Evolutionary conservation across 108 stramenopile species (phyloP).

Genomic region (Phaeodactylum tricornutum): DNA sequence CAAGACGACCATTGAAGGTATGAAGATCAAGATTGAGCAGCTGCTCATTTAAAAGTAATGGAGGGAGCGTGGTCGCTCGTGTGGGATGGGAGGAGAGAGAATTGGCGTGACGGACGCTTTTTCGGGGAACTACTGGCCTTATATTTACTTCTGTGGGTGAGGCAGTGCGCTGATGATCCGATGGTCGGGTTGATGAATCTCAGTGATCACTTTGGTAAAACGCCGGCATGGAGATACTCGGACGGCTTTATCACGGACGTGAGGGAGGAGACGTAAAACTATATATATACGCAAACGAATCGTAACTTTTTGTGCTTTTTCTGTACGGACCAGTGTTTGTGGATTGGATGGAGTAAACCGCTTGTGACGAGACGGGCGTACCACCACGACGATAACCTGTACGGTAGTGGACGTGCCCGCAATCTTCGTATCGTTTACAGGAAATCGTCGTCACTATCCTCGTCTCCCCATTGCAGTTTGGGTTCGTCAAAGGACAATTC

Average conservation of each 20-base stretch:
- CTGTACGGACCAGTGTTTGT: no score
- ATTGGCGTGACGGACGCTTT: conserved; percentile 20
- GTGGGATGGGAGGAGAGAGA: no score
- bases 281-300: no score
- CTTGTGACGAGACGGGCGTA: no score
- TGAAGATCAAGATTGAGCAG: conserved; percentile 99
- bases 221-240: no score
- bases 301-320: no score
- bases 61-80: neutral
- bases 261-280: conserved; percentile 82
- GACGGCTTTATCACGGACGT: conserved; percentile 21
- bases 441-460: conserved; percentile 14
- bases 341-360: no score
- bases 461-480: no score
- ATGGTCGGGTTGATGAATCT: conserved; percentile 67
- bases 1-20: conserved; percentile 89
- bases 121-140: conserved; percentile 46
- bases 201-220: conserved; percentile 42
- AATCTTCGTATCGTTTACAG: no score
- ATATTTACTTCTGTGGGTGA: conserved; percentile 25
- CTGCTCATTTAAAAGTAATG: conserved; percentile 84
- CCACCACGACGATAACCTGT: no score
- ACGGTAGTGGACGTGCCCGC: no score
- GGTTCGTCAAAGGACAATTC: no score
- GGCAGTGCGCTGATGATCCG: neutral